Evolutionary conservation across 352 stramenopile genomes (phyloP).

Genomic region (Phytophthora nicotianae): DNA sequence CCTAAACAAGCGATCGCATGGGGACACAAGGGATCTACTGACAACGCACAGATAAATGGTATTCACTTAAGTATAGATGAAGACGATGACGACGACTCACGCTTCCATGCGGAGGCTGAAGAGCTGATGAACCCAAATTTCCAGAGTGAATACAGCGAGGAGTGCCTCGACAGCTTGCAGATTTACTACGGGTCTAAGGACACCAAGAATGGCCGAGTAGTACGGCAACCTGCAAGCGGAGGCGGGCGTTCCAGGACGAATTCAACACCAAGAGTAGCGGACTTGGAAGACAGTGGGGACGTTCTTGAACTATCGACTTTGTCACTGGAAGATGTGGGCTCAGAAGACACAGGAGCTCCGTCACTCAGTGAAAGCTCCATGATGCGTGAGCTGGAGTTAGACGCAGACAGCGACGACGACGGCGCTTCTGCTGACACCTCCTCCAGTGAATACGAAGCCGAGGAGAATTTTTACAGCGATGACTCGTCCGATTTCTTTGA

Average conservation of each 20-base stretch:
- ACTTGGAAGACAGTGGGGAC: conserved; percentile 28
- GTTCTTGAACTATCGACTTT: conserved; percentile 30
- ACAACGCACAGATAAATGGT: conserved; percentile 10
- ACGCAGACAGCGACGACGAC: conserved; percentile 54
- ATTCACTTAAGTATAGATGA: conserved; percentile 25
- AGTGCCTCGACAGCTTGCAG: conserved; percentile 78
- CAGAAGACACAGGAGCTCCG: conserved; percentile 22
- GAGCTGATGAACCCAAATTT: conserved; percentile 84
- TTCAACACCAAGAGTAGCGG: neutral
- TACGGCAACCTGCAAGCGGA: conserved; percentile 1
- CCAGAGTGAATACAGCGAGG: conserved; percentile 79
- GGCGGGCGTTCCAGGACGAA: conserved; percentile 8
- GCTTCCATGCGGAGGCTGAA: conserved; percentile 62
- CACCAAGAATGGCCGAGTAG: conserved; percentile 21
- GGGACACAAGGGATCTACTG: conserved; percentile 3
- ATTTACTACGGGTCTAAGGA: conserved; percentile 65
- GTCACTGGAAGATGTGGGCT: conserved; percentile 38
- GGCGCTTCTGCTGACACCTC: conserved; percentile 52
- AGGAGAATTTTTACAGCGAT: conserved; percentile 89
- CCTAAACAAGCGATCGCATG: conserved; percentile 26
- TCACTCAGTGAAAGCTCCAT: conserved; percentile 66
- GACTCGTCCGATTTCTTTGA: conserved; percentile 73
- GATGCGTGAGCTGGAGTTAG: conserved; percentile 57
- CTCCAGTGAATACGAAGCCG: conserved; percentile 72
- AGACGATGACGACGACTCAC: conserved; percentile 36